Base-by-base conservation (phyloP, 2,329 filamentous ascomycete genomes). In the Colletotrichum sp. region DNA sequence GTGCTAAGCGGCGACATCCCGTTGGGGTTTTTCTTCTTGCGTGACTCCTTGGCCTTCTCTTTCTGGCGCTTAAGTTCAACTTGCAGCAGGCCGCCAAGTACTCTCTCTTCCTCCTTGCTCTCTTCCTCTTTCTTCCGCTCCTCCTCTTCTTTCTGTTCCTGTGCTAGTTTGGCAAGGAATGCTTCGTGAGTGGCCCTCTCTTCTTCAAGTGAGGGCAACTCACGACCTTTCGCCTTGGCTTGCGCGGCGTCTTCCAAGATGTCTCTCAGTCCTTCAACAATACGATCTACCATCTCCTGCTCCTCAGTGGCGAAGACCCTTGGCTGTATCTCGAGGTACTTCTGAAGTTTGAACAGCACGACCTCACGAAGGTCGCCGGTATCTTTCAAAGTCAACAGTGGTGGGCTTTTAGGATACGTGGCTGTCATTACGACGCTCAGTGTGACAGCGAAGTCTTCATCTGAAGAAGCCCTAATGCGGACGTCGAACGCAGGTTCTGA, bases 171-270 rank as follows among this genome's bases (percentile, higher is more conserved):
- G 62, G 92, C 92, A 32, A 95, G 88, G 28, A 91, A 92, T 26
- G 94, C 94, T 85, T 98, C 95, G 77, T 98, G 95, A 16, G 92
- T 92, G 32, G 94, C 95, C 52, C 96, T 92, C 84, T 99, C 96
- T 80, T 98, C 95, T 81, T 98, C 95, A 8, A 99, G 88, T 36
- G 95, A 98, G 2, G 95, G 96, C 18, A 98, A 87, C 77, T 95
- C 91, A 71, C 93, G 91, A 36, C 95, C 94, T 71, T 93, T 91
- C 64, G 94, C 93, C 79, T 94, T 94, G 32, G 93, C 92, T 78
- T 93, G 89, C 2, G 95, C 95, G n/a, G 95, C 95, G 83, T 98
- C 95, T 84, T 98, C 95, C 6, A 99, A 89, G 12, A 96, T 93
- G 63, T 93, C 92, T 10, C 95, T 93, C 65, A 95, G 91, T 5